A percentile compares a stretch with the other conserved stretches of the same genome.
These are phyloP conservation scores for Pseudomonodictys pantanalensis DNA, from an alignment of 495 filamentous ascomycete species.

Conservation along the genomic window DNA sequence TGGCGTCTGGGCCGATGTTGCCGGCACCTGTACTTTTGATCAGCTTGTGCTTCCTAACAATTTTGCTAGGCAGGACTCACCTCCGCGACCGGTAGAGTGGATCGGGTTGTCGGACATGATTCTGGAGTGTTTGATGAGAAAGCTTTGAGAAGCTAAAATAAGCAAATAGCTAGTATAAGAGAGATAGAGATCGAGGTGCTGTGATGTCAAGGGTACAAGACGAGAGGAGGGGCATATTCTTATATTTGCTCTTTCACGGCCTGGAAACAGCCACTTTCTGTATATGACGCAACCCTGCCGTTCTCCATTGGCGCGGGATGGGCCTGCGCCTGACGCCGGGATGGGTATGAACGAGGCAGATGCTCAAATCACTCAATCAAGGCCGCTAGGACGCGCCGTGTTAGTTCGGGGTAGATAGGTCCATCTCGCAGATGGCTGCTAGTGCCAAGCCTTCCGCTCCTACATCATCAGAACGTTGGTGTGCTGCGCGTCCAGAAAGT, in stretches of 20 bases:
- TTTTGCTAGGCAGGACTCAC: conserved; percentile 23
- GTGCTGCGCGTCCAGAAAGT: not conserved
- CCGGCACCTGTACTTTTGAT: conserved; percentile 36
- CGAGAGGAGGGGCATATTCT: not conserved
- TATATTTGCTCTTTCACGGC: conserved; percentile 26
- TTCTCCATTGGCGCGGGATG: conserved; percentile 20
- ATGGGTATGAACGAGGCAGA: not conserved
- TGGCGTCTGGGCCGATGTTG: conserved; percentile 42
- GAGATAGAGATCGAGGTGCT: not conserved
- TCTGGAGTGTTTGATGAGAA: not conserved
- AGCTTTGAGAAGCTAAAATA: not conserved
- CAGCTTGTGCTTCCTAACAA: not conserved
- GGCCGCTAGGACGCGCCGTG: not conserved
- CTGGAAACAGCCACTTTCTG: not conserved
- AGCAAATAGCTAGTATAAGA: not conserved
- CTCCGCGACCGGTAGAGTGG: conserved; percentile 43
- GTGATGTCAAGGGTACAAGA: not conserved
- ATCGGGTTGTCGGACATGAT: conserved; percentile 24
- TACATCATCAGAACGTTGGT: not conserved
- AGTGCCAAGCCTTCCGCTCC: not conserved
- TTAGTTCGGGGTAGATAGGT: not conserved
- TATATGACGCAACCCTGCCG: conserved; percentile 12
- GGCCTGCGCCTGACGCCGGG: not conserved
- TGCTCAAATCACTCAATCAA: not conserved
- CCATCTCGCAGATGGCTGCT: not conserved